Conservation (phyloP, 2,329 filamentous ascomycete species). For the Mycosphaerella arachidis region DNA sequence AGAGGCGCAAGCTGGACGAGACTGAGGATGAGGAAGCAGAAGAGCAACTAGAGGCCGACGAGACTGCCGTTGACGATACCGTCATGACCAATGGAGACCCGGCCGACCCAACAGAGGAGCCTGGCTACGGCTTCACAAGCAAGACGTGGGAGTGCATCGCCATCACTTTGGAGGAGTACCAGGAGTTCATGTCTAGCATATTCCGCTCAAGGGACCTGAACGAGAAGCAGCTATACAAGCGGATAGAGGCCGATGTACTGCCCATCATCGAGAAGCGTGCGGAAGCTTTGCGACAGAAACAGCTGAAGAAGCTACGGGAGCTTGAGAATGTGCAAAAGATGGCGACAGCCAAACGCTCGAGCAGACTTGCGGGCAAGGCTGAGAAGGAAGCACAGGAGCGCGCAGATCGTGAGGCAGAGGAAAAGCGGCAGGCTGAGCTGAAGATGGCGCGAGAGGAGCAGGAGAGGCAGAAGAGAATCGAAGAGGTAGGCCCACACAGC, state of each 20-base stretch:
- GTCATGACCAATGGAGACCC: constrained; percentile 23
- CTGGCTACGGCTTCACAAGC: constrained; percentile 58
- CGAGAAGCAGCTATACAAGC: constrained; percentile 70
- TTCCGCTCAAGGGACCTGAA: constrained; percentile 75
- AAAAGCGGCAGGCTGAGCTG: constrained; percentile 61
- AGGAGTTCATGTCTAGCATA: constrained; percentile 64
- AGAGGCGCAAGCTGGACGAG: constrained; percentile 61
- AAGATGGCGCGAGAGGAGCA: constrained; percentile 57
- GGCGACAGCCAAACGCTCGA: constrained; percentile 90
- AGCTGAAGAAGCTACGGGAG: constrained; percentile 72
- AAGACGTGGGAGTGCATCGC: constrained; percentile 91
- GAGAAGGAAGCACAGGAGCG: constrained; percentile 75
- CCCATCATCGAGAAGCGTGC: constrained; percentile 77
- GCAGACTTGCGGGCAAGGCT: constrained; percentile 74
- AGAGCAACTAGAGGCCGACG: constrained; percentile 40
- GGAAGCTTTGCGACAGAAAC: constrained; percentile 64
- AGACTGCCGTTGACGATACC: constrained; percentile 39
- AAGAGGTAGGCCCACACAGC: constrained; percentile 45
- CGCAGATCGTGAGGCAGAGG: constrained; percentile 65
- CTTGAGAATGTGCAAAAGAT: constrained; percentile 77
- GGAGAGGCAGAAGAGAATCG: constrained; percentile 59
- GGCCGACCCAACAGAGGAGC: constrained; percentile 36
- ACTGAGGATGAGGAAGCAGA: constrained; percentile 40
- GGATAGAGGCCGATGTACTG: constrained; percentile 71
- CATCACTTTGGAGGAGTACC: constrained; percentile 73